Percentiles rank a stretch among this genome's conserved stretches.
These are phyloP conservation scores for Paecilomyces formosus DNA, from an alignment of 2,329 filamentous ascomycete genomes.

Conservation along the genomic window DNA sequence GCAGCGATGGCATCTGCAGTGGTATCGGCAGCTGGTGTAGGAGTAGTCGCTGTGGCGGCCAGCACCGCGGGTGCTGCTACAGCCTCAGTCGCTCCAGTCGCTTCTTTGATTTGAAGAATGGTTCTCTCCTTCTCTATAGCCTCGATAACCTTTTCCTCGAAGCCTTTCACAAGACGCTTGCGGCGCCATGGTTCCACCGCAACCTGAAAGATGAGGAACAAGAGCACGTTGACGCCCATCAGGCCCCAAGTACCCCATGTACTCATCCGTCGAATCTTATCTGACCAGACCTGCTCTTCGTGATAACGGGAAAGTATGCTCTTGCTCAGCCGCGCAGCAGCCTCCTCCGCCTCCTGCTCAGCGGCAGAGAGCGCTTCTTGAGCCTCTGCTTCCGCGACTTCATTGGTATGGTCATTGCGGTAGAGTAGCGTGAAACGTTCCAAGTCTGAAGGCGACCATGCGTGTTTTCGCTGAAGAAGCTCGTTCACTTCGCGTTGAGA, in stretches of 20 bases:
- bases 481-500: slow-evolving; percentile 95
- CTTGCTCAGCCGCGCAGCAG: slow-evolving; percentile 66
- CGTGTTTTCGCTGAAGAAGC: slow-evolving; percentile 85
- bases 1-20: background rate
- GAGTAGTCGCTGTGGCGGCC: slow-evolving; percentile 1
- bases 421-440: slow-evolving; percentile 93
- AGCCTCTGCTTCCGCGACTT: slow-evolving; percentile 69
- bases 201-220: slow-evolving; percentile 80
- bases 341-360: slow-evolving; percentile 72
- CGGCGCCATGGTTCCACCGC: slow-evolving; percentile 90
- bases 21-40: background rate
- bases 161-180: slow-evolving; percentile 69
- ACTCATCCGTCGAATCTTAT: slow-evolving; percentile 90
- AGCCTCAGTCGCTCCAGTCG: slow-evolving; percentile 5
- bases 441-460: slow-evolving; percentile 78
- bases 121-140: slow-evolving; percentile 59
- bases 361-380: slow-evolving; percentile 65
- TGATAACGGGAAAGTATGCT: slow-evolving; percentile 88
- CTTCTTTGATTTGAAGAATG: slow-evolving; percentile 7
- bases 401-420: slow-evolving; percentile 84
- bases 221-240: slow-evolving; percentile 90
- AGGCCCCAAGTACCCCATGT: slow-evolving; percentile 98
- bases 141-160: slow-evolving; percentile 67
- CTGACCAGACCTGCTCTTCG: slow-evolving; percentile 98
- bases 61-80: background rate